Conservation (phyloP, 2,329 filamentous ascomycete genomes). For the Amauroascus niger region DNA sequence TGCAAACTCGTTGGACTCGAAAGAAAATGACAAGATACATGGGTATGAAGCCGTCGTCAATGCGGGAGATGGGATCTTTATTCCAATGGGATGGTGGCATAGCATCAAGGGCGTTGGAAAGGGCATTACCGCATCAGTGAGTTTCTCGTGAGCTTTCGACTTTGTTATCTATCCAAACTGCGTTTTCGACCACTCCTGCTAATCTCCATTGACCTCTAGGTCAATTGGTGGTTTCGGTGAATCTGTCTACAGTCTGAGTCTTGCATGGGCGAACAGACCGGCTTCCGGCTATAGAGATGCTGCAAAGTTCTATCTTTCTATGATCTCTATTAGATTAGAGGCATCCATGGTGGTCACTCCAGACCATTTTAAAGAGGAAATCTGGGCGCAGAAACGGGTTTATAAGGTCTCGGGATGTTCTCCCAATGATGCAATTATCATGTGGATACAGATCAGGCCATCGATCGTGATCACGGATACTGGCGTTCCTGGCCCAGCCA, state of each 20-base stretch:
- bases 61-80: constrained; percentile 63
- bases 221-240: constrained; percentile 77
- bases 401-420: background rate
- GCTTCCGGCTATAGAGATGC: background rate
- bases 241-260: constrained; percentile 19
- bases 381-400: background rate
- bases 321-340: background rate
- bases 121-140: constrained; percentile 50
- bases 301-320: background rate
- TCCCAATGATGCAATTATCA: background rate
- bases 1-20: background rate
- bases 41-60: constrained; percentile 48
- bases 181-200: background rate
- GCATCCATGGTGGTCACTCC: background rate
- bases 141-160: constrained; percentile 14
- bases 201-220: constrained; percentile 30
- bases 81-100: constrained; percentile 82
- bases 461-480: background rate
- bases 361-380: background rate
- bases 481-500: background rate
- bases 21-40: constrained; percentile 5
- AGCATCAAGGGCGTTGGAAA: constrained; percentile 57
- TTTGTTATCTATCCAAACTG: background rate
- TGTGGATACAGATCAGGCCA: background rate
- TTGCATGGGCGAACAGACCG: background rate